Base-by-base conservation (phyloP, 2,329 filamentous ascomycete genomes). In the Ceratocystis smalleyi region DNA sequence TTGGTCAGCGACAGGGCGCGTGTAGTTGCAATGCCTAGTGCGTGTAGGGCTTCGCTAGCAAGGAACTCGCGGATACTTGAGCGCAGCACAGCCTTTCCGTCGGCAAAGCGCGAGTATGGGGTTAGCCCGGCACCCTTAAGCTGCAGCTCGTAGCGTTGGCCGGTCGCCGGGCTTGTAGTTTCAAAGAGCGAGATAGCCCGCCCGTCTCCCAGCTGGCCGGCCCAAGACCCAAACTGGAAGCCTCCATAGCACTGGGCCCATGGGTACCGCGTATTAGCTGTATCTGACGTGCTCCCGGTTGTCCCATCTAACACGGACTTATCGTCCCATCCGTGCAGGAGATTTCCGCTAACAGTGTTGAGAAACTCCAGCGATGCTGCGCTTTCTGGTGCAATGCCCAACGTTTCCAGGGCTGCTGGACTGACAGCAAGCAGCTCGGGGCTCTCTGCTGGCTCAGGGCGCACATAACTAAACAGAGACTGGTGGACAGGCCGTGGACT, bases 191-290 rank as follows among this genome's bases (percentile, higher is more conserved):
- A 95, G 69, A 99, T 97, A 35, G 91, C 94, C 64, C 94, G 83
- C 45, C 94, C 94, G 72, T 99, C 94, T 51, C 94, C 94, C 0
- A 99, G 83, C 74, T 99, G 94, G 5, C 94, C 91, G 2, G 94
- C 94, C 92, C 92, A 99, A 69, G 88, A 84, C 5, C 94, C 94
- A 72, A 86, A 84, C 71, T 85, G 80, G 71, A 81, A 84, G 65
- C 92, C 92, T 65, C 94, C 94, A 73, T 99, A 99, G 76, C 94
- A 97, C 75, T 99, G 94, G 40, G 94, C 91, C 94, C 94, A 99
- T 0, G 94, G 92, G 73, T 99, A 99, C 27, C 35, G 54, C 6
- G 10, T 57, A 15, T 51, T 51, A 12, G 47, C 7, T 24, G 47
- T 30, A 30, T 15, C 10, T 55, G 51, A 7, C 12, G 51, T 27